Percentiles rank a stretch among this genome's conserved stretches.
Evolutionary conservation across 768 basidiomycete species (phyloP).

Genomic region (Pisolithus microcarpus): DNA sequence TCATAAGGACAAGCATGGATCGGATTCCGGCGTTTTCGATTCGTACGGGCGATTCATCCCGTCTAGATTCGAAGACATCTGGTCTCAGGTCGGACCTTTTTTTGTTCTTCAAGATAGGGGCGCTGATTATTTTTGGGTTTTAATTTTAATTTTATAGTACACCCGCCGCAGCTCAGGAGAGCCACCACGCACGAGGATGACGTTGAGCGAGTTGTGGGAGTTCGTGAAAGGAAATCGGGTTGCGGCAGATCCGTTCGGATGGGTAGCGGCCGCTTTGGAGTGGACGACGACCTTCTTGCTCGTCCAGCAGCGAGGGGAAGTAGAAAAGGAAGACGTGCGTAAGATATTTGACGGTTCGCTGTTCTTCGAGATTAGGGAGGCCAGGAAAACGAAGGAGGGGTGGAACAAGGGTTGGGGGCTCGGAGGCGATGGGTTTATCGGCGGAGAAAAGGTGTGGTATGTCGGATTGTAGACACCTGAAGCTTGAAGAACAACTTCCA

Average conservation of each 20-base stretch:
- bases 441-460: slow-evolving; percentile 23
- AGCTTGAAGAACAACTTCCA: not conserved
- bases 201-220: slow-evolving; percentile 26
- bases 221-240: slow-evolving; percentile 26
- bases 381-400: slow-evolving; percentile 12
- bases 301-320: slow-evolving; percentile 32
- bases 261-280: slow-evolving; percentile 30
- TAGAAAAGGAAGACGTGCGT: slow-evolving; percentile 37
- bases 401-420: slow-evolving; percentile 27
- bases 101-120: not conserved
- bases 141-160: slow-evolving; percentile 11
- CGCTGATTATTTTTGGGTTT: not conserved
- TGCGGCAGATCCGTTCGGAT: slow-evolving; percentile 32
- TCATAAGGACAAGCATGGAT: slow-evolving; percentile 36
- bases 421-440: slow-evolving; percentile 26
- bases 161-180: not conserved
- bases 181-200: slow-evolving; percentile 17
- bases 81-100: slow-evolving; percentile 27
- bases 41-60: slow-evolving; percentile 36
- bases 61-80: slow-evolving; percentile 38
- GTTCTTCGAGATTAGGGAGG: slow-evolving; percentile 28
- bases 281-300: slow-evolving; percentile 34
- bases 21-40: slow-evolving; percentile 37
- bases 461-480: slow-evolving; percentile 16
- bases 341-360: slow-evolving; percentile 36